Evolutionary conservation across 2,329 filamentous ascomycete genomes (phyloP), one percentile per base, ranked within the genome.

Genomic region (Emydomyces testavorans): DNA sequence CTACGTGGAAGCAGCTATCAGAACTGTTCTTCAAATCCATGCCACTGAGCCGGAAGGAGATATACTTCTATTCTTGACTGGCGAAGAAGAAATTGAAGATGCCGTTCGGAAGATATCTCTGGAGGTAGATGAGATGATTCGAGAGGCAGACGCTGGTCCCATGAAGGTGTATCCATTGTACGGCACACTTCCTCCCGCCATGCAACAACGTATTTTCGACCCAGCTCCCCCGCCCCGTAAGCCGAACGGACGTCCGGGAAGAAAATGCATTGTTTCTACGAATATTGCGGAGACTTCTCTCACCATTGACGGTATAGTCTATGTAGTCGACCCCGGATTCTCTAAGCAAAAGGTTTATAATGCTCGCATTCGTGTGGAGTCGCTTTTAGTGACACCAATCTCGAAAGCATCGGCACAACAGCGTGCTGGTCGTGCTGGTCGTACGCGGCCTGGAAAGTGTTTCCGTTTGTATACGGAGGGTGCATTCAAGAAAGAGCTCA

Each of bases 321-420:
- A 95, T 61, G 92, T 98, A 28, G 90, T 98, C n/a, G 92, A 98
- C 61, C 90, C 92, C 1, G 92, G 92, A 29, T 98, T 98, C 72
- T 94, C 88, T 71, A 98, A 98, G 72, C 92, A 98, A 62, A 98
- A 96, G 69, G 92, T 96, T 53, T 98, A 96, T 74, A 96, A 98
- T 66, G 90, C 92, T 18, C 82, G 92, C 52, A 93, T 94, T 58
- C 82, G 92, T 65, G 89, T 98, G 54, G 92, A 98, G 69, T 96
- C 92, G 1, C 76, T 98, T 6, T 75, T 98, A n/a, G 90, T 98
- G 4, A 95, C 92, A 2, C 89, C 92, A 18, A 96, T 98, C 57
- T 96, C 89, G 50, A 96, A 95, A 66, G 92, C 92, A 20, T 96
- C 92, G 1, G 92, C 93, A 7, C 87, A 95, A 65, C 92, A 98